Percentiles rank a stretch among this genome's conserved stretches.
These are phyloP conservation scores for Baudoinia panamericana DNA, from an alignment of 495 filamentous ascomycete species.

Conservation along the genomic window DNA sequence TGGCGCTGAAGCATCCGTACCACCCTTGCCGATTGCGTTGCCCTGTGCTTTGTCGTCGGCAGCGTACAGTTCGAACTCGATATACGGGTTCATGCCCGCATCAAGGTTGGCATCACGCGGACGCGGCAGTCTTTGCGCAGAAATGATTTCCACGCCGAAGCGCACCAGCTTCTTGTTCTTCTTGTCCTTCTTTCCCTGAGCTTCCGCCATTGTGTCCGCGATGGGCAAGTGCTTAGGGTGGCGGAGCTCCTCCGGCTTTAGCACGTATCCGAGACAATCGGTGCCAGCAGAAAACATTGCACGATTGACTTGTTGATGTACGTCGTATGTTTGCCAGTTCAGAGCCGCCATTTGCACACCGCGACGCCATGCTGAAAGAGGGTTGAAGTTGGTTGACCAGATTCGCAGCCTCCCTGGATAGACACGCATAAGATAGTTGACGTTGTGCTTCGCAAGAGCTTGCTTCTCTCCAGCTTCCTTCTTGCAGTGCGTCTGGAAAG, in stretches of 20 bases:
- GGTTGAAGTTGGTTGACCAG: slow-evolving; percentile 83
- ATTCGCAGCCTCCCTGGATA: slow-evolving; percentile 75
- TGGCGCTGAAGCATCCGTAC: slow-evolving; percentile 54
- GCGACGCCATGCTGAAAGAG: slow-evolving; percentile 78
- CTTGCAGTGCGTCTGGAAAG: slow-evolving; percentile 63
- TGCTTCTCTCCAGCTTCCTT: slow-evolving; percentile 57
- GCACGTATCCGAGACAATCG: slow-evolving; percentile 78
- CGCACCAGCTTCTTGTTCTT: slow-evolving; percentile 61
- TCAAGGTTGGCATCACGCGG: slow-evolving; percentile 55
- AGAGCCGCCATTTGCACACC: slow-evolving; percentile 93
- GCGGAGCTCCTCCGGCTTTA: slow-evolving; percentile 79
- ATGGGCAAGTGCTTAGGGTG: slow-evolving; percentile 34
- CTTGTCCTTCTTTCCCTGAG: slow-evolving; percentile 36
- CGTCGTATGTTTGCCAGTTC: slow-evolving; percentile 97
- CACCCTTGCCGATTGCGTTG: slow-evolving; percentile 50
- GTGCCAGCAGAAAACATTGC: slow-evolving; percentile 95
- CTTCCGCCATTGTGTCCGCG: slow-evolving; percentile 16
- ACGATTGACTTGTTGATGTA: slow-evolving; percentile 87
- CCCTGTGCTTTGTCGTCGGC: slow-evolving; percentile 76
- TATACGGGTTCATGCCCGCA: slow-evolving; percentile 74
- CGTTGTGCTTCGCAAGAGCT: slow-evolving; percentile 74
- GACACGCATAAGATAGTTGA: slow-evolving; percentile 80
- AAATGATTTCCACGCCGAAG: slow-evolving; percentile 79
- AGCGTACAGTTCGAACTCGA: slow-evolving; percentile 87
- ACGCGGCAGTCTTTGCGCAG: slow-evolving; percentile 84